These are phyloP conservation scores for Pleochaeta shiraiana DNA, from an alignment of 2,329 filamentous ascomycete genomes.

Conservation along the genomic window DNA sequence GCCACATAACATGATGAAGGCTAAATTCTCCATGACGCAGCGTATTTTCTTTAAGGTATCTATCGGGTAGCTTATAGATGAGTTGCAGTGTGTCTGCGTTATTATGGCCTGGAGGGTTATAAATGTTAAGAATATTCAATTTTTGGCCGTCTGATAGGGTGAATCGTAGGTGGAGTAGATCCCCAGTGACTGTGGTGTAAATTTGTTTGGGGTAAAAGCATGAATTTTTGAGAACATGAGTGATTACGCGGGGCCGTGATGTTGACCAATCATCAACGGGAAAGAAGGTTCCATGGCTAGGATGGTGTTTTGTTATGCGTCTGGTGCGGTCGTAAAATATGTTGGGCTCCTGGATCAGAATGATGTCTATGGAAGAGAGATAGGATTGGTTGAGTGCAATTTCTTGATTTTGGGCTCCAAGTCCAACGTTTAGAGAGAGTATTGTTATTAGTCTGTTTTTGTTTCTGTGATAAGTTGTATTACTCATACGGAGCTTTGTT, in stretches of 20 bases:
- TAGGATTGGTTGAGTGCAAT: neutral
- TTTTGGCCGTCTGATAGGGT: neutral
- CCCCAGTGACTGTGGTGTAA: neutral
- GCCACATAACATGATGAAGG: neutral
- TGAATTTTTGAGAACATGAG: no score
- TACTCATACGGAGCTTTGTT: neutral
- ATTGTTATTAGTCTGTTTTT: neutral
- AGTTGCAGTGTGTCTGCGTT: neutral
- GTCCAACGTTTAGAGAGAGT: neutral
- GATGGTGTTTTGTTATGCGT: neutral
- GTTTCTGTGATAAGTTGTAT: neutral
- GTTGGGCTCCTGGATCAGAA: neutral
- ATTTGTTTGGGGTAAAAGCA: no score
- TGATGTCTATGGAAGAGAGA: neutral
- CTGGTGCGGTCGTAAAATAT: neutral
- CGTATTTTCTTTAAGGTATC: neutral
- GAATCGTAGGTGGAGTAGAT: neutral
- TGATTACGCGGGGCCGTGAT: no score
- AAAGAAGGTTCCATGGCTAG: neutral
- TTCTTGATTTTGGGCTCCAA: neutral
- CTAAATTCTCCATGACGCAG: neutral
- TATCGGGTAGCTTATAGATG: neutral
- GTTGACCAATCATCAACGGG: no score
- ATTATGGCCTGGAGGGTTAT: neutral
- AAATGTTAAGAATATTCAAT: neutral